These are phyloP conservation scores for Rubroboletus pulcherrimus DNA, from an alignment of 768 basidiomycete species.

Conservation along the genomic window DNA sequence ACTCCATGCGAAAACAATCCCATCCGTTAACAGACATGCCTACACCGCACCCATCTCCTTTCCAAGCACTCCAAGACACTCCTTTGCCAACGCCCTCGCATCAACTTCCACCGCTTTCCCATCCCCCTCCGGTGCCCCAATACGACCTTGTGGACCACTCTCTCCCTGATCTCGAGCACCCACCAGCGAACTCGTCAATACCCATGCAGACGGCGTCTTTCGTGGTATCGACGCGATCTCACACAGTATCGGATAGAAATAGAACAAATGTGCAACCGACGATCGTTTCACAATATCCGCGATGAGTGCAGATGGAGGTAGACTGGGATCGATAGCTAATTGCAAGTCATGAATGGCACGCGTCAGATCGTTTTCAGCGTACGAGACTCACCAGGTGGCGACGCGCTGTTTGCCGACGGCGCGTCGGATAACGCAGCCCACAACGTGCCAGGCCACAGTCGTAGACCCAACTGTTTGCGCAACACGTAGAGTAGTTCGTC, in stretches of 20 bases:
- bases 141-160: conserved; percentile 11
- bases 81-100: conserved; percentile 60
- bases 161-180: conserved; percentile 13
- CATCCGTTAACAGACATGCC: neutral
- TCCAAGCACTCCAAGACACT: conserved; percentile 67
- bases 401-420: conserved; percentile 50
- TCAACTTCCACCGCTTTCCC: conserved; percentile 50
- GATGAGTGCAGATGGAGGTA: conserved; percentile 53
- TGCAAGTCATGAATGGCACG: neutral
- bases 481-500: conserved; percentile 87
- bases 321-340: conserved; percentile 39
- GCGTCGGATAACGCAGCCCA: conserved; percentile 73
- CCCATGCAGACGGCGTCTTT: conserved; percentile 66
- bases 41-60: conserved; percentile 62
- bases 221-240: conserved; percentile 74
- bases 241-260: conserved; percentile 76
- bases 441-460: conserved; percentile 71
- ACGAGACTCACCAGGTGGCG: conserved; percentile 51
- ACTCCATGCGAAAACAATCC: neutral
- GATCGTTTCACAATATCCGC: conserved; percentile 74
- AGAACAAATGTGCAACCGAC: conserved; percentile 78
- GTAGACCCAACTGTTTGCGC: conserved; percentile 65
- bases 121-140: conserved; percentile 19
- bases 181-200: conserved; percentile 26
- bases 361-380: neutral